A percentile compares a stretch with the other conserved stretches of the same genome.
Evolutionary conservation across 2,329 filamentous ascomycete species (phyloP).

Genomic region (Reticulascus tulasneorum): DNA sequence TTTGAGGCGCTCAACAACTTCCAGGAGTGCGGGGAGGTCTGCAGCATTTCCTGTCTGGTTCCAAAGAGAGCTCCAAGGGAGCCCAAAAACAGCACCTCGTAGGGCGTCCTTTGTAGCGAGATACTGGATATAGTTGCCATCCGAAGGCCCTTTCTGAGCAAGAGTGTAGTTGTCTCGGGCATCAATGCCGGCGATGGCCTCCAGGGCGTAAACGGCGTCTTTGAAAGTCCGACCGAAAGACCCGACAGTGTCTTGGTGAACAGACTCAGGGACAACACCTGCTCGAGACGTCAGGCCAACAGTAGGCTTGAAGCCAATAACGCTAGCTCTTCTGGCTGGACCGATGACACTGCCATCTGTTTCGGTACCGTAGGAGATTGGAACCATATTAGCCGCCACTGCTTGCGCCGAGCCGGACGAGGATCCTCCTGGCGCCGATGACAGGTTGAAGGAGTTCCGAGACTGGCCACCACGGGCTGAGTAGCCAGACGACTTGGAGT

Average conservation of each 20-base stretch:
- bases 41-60: conserved; percentile 49
- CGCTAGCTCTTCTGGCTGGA: conserved; percentile 62
- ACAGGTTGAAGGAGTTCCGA: conserved; percentile 64
- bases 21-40: conserved; percentile 49
- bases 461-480: conserved; percentile 60
- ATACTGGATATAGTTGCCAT: conserved; percentile 52
- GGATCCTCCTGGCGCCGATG: conserved; percentile 63
- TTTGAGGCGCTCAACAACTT: conserved; percentile 49
- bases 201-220: conserved; percentile 62
- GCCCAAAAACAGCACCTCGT: conserved; percentile 59
- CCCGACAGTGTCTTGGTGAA: conserved; percentile 67
- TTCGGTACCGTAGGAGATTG: conserved; percentile 68
- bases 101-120: conserved; percentile 52
- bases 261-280: conserved; percentile 61
- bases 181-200: conserved; percentile 65
- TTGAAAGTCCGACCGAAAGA: conserved; percentile 61
- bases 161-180: conserved; percentile 61
- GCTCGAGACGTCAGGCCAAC: conserved; percentile 65
- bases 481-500: no score
- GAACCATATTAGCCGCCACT: conserved; percentile 57
- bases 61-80: conserved; percentile 72
- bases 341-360: conserved; percentile 70
- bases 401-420: conserved; percentile 63
- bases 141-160: conserved; percentile 50
- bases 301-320: conserved; percentile 73